phyloP scores from a whole-genome alignment of 2,329 filamentous ascomycete genomes.

The Rachicladosporium sp. region DNA sequence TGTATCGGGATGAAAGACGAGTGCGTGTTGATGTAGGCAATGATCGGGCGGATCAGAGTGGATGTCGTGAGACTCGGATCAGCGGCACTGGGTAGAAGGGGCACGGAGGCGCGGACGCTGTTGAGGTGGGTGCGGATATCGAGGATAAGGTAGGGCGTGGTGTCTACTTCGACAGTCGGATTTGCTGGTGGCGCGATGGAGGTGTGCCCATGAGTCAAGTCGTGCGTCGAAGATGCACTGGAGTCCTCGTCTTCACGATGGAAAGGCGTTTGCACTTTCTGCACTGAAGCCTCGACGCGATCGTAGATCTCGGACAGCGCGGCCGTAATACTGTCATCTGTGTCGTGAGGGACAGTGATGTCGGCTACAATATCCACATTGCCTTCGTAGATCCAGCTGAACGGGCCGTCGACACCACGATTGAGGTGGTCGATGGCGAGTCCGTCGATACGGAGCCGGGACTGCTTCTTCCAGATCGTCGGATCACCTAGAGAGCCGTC shows the following conservation, averaged over 20 bases:
- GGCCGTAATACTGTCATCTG: slow-evolving; percentile 78
- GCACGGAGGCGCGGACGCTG: slow-evolving; percentile 83
- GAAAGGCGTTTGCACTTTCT: slow-evolving; percentile 33
- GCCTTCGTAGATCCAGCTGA: slow-evolving; percentile 95
- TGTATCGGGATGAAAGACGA: slow-evolving; percentile 91
- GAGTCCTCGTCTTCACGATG: slow-evolving; percentile 12
- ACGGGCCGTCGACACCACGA: slow-evolving; percentile 79
- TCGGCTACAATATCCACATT: slow-evolving; percentile 95
- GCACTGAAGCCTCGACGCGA: slow-evolving; percentile 83
- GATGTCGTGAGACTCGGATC: slow-evolving; percentile 95
- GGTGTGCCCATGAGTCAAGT: neutral
- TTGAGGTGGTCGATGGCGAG: slow-evolving; percentile 95
- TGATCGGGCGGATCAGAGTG: slow-evolving; percentile 85
- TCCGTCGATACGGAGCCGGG: slow-evolving; percentile 79
- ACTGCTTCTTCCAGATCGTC: slow-evolving; percentile 89
- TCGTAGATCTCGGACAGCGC: slow-evolving; percentile 97
- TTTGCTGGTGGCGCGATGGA: neutral
- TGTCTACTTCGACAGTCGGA: slow-evolving; percentile 30
- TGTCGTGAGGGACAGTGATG: slow-evolving; percentile 82
- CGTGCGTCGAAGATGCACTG: slow-evolving; percentile 4
- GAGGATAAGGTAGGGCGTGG: slow-evolving; percentile 77
- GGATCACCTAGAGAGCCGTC: slow-evolving; percentile 51
- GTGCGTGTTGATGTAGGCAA: slow-evolving; percentile 94
- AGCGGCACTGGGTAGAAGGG: slow-evolving; percentile 61
- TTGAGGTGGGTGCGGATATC: slow-evolving; percentile 92